These are phyloP conservation scores for Suillus plorans DNA, from an alignment of 768 basidiomycete species.

Conservation along the genomic window DNA sequence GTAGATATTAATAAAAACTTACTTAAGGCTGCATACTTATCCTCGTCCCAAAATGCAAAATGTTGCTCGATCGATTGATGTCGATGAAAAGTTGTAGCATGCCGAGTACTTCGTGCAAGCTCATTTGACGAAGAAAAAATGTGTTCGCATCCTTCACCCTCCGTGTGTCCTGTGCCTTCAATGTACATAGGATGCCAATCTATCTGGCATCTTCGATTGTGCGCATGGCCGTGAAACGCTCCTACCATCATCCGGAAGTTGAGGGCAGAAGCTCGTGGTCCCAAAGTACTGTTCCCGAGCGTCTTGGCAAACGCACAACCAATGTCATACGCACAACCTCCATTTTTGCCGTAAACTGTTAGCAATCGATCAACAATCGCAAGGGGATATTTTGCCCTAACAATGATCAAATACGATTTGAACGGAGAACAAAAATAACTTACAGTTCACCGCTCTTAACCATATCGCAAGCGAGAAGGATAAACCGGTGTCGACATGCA, in stretches of 20 bases:
- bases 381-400: slow-evolving; percentile 21
- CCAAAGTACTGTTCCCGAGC: slow-evolving; percentile 13
- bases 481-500: not conserved
- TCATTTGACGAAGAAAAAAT: slow-evolving; percentile 8
- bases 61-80: slow-evolving; percentile 19
- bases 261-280: not conserved
- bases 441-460: not conserved
- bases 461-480: not conserved
- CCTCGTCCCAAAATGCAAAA: slow-evolving; percentile 19
- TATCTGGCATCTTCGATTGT: slow-evolving; percentile 28
- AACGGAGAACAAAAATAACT: not conserved
- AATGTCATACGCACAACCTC: slow-evolving; percentile 16
- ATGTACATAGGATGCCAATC: slow-evolving; percentile 27
- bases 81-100: slow-evolving; percentile 1
- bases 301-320: slow-evolving; percentile 12
- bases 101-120: slow-evolving; percentile 4
- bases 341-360: too few species aligned
- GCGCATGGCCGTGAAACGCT: slow-evolving; percentile 22
- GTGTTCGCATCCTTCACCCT: slow-evolving; percentile 12
- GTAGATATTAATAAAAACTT: not conserved
- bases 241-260: slow-evolving; percentile 15
- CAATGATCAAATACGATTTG: too few species aligned
- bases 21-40: slow-evolving; percentile 24
- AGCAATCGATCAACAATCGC: slow-evolving; percentile 4
- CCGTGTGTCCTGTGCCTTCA: slow-evolving; percentile 4